phyloP scores from a whole-genome alignment of 371 early-diverging fungal species.

The Parasitella parasitica region DNA sequence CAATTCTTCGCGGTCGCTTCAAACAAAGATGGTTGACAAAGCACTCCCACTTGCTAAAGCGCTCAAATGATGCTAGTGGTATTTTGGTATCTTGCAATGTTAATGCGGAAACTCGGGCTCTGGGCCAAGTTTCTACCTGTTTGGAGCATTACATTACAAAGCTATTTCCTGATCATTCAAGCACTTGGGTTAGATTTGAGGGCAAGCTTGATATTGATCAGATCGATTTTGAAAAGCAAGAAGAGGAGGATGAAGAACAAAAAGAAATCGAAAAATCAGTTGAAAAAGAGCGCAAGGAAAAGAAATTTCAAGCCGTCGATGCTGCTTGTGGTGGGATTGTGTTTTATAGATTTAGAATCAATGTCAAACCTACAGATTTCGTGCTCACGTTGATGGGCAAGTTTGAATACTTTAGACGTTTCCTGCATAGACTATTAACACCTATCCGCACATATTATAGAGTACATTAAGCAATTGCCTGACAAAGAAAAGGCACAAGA shows the following conservation, averaged over 20 bases:
- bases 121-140: conserved; percentile 53
- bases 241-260: conserved; percentile 18
- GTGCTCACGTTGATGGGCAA: conserved; percentile 43
- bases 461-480: conserved; percentile 26
- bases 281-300: conserved; percentile 37
- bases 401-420: too few relatives aligned
- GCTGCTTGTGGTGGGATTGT: conserved; percentile 54
- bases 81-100: conserved; percentile 49
- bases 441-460: too few relatives aligned
- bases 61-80: conserved; percentile 39
- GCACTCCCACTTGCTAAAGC: conserved; percentile 49
- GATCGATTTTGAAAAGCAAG: conserved; percentile 21
- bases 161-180: conserved; percentile 43
- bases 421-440: too few relatives aligned
- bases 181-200: conserved; percentile 46
- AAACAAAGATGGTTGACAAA: conserved; percentile 56
- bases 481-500: conserved; percentile 25
- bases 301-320: conserved; percentile 52
- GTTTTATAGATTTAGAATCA: conserved; percentile 53
- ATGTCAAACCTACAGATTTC: conserved; percentile 50
- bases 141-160: conserved; percentile 36
- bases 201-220: conserved; percentile 44
- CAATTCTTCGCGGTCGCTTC: conserved; percentile 51
- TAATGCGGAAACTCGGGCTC: conserved; percentile 53
- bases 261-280: conserved; percentile 23